These are phyloP conservation scores for Trametes meyenii DNA, from an alignment of 768 basidiomycete species.

Conservation along the genomic window DNA sequence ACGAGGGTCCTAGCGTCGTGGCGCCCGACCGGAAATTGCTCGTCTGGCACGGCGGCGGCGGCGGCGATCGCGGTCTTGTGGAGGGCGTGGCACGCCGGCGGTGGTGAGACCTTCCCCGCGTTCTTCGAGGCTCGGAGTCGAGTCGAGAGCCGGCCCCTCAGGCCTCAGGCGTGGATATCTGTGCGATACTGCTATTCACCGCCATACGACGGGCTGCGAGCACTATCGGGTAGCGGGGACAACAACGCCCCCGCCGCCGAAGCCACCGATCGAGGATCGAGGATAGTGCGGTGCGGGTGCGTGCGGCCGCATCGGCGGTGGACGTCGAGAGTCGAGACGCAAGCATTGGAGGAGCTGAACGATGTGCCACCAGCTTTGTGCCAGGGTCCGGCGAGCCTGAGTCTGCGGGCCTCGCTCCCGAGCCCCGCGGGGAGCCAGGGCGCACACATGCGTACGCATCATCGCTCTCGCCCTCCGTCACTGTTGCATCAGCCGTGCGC, in stretches of 20 bases:
- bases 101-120: no score
- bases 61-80: not conserved
- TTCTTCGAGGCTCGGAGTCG: no score
- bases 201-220: not conserved
- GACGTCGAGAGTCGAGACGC: not conserved
- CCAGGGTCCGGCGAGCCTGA: not conserved
- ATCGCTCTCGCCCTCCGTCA: slow-evolving; percentile 3
- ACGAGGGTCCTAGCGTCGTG: no score
- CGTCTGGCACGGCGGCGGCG: no score
- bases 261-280: not conserved
- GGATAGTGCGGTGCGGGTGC: slow-evolving; percentile 6
- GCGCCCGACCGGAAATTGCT: no score
- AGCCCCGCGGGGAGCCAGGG: not conserved
- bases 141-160: no score
- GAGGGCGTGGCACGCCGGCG: no score
- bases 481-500: slow-evolving; percentile 6
- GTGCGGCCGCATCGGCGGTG: slow-evolving; percentile 10
- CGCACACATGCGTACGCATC: not conserved
- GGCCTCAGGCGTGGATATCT: not conserved
- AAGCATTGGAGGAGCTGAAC: slow-evolving; percentile 7
- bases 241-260: not conserved
- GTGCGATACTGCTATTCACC: no score
- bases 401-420: no score
- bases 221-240: not conserved
- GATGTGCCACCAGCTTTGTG: slow-evolving; percentile 1